Percentiles rank a stretch among this genome's conserved stretches.
phyloP scores from a whole-genome alignment of 371 early-diverging fungal genomes.

The Basidiobolus heterosporus region DNA sequence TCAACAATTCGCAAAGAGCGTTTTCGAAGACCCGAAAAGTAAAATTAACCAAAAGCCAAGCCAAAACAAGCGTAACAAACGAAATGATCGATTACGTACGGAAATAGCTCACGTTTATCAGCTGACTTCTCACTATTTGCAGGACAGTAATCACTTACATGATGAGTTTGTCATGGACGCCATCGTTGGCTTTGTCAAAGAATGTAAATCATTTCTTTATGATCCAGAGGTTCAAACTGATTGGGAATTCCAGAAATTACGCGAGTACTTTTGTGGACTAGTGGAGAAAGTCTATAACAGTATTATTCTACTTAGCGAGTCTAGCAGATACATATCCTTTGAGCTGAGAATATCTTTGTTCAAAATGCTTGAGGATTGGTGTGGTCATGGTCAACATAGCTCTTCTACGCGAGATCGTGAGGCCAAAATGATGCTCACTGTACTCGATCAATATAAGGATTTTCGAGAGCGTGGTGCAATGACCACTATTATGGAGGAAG shows the following conservation, averaged over 20 bases:
- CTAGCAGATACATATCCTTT: conserved; percentile 42
- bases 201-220: conserved; percentile 45
- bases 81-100: conserved; percentile 52
- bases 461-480: conserved; percentile 38
- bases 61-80: conserved; percentile 40
- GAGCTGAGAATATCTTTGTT: conserved; percentile 61
- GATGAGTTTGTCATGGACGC: conserved; percentile 43
- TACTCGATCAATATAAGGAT: conserved; percentile 62
- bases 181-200: conserved; percentile 53
- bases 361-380: conserved; percentile 82
- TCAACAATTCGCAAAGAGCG: conserved; percentile 33
- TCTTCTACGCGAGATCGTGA: conserved; percentile 48
- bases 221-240: conserved; percentile 59
- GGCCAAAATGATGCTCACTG: conserved; percentile 48
- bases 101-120: conserved; percentile 57
- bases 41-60: conserved; percentile 34
- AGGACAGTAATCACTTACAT: conserved; percentile 28
- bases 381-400: conserved; percentile 62
- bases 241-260: conserved; percentile 74
- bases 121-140: conserved; percentile 49
- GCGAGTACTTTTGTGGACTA: conserved; percentile 72
- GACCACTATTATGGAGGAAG: conserved; percentile 53
- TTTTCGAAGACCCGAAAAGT: conserved; percentile 37
- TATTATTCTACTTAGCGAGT: conserved; percentile 2
- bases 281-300: conserved; percentile 56